Conservation (phyloP, 345 rosid genomes). For the Mercurialis annua region DNA sequence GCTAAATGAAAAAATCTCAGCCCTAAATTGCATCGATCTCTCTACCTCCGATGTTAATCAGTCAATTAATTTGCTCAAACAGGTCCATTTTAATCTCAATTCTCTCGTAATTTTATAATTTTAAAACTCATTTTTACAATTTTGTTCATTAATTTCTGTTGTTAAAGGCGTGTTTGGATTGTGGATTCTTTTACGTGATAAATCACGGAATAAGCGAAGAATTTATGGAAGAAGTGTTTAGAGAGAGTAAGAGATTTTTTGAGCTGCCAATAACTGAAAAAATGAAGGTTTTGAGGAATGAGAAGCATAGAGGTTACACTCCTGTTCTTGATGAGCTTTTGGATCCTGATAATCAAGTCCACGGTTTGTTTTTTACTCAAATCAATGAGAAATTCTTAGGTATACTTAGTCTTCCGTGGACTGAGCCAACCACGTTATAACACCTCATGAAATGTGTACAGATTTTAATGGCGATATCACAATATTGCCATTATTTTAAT, state of each 20-base stretch:
- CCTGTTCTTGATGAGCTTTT: slow-evolving; percentile 64
- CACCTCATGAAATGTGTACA: too few species aligned
- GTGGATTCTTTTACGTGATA: slow-evolving; percentile 75
- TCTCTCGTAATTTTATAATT: background rate
- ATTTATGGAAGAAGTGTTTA: slow-evolving; percentile 59
- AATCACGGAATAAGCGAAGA: slow-evolving; percentile 74
- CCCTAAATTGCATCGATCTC: slow-evolving; percentile 61
- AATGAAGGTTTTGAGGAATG: slow-evolving; percentile 66
- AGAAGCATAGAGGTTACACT: slow-evolving; percentile 71
- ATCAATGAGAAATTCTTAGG: too few species aligned
- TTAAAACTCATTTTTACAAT: background rate
- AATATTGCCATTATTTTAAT: too few species aligned
- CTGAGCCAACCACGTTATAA: too few species aligned
- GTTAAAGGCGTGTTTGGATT: slow-evolving; percentile 70
- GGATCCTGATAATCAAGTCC: slow-evolving; percentile 62
- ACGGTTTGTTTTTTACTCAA: slow-evolving; percentile 39
- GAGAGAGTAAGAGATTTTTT: slow-evolving; percentile 58
- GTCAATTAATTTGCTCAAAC: slow-evolving; percentile 51
- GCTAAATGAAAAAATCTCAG: slow-evolving; percentile 26
- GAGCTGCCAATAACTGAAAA: slow-evolving; percentile 52
- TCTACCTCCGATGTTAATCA: slow-evolving; percentile 33
- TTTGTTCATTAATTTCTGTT: background rate
- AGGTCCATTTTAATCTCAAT: slow-evolving; percentile 27
- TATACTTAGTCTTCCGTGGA: too few species aligned
- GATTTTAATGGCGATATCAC: too few species aligned